phyloP scores from a whole-genome alignment of 2,329 filamentous ascomycete species.

The Aureobasidium sp. region DNA sequence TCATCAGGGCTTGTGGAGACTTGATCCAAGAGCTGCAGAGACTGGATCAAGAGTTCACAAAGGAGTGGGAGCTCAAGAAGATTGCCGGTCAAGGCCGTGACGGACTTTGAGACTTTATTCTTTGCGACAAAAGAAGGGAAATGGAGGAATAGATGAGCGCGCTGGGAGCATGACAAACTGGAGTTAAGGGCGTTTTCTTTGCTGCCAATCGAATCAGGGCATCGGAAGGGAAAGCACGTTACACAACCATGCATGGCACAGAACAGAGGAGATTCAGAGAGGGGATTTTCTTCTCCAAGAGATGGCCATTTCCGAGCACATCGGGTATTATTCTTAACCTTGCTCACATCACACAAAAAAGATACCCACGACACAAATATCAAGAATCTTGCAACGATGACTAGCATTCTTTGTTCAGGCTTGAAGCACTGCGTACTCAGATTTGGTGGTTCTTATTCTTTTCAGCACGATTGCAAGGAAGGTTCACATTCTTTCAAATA shows the following conservation, averaged over 20 bases:
- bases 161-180: background rate
- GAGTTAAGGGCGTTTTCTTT: background rate
- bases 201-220: background rate
- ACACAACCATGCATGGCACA: background rate
- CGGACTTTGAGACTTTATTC: constrained; percentile 21
- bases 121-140: background rate
- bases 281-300: background rate
- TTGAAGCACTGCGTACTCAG: no score
- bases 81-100: constrained; percentile 48
- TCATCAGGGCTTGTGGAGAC: constrained; percentile 73
- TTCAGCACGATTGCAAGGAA: no score
- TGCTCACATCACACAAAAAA: background rate
- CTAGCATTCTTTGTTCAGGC: background rate
- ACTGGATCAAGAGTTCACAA: constrained; percentile 81
- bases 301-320: background rate
- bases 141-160: background rate
- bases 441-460: no score
- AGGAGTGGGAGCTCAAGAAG: constrained; percentile 83
- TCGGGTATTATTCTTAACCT: background rate
- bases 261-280: background rate
- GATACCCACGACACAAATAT: constrained; percentile 1
- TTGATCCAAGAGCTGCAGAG: constrained; percentile 74
- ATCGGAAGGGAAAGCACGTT: background rate
- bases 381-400: background rate
- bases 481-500: no score